Base-by-base conservation (phyloP, 768 basidiomycete genomes). In the Lentinula edodes region DNA sequence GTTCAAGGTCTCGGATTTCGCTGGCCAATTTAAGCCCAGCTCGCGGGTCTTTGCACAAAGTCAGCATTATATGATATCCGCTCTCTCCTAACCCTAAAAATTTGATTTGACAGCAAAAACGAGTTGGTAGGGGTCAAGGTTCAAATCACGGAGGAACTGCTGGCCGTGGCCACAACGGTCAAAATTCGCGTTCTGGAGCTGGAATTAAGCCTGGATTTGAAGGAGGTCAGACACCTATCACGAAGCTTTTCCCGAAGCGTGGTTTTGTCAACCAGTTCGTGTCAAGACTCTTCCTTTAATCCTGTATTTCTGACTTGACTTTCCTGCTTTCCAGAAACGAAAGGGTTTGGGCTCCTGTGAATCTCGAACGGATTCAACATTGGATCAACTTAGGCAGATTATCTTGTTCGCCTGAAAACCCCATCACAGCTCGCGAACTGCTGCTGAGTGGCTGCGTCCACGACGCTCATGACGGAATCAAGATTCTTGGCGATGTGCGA, bases 161-260 rank as follows among this genome's bases (percentile, higher is more conserved):
- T 9, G 93, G 93, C 65, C 83, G 93, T 60, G 97, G 97, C 75
- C 84, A 91, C 73, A 99, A 99, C 68, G 97, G 97, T 66, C 94
- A 96, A 74, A 95, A 95, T 62, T 89, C 97, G 41, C 86, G 96
- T 64, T 86, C 93, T 5, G 95, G 95, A 1, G 86, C 89, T 62
- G 91, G 93, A 5, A 90, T 93, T 35, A 84, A 82, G 66, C 80
- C 85, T 32, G 88, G 92, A 6, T 99, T 98, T 65, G 97, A 98
- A 74, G 97, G 97, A 70, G 97, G 97, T 64, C 96, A 98, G 73
- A 98, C 96, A 5, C 92, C 96, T 13, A 86, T 98, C 58, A 89
- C 91, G 5, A 88, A 93, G 64, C 78, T 87, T 48, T 91, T 95
- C 70, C 97, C 97, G 5, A 99, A 99, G 78, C 83, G 86, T 52